Base-by-base conservation (phyloP, 768 basidiomycete genomes). In the Kockovaella imperatae region DNA sequence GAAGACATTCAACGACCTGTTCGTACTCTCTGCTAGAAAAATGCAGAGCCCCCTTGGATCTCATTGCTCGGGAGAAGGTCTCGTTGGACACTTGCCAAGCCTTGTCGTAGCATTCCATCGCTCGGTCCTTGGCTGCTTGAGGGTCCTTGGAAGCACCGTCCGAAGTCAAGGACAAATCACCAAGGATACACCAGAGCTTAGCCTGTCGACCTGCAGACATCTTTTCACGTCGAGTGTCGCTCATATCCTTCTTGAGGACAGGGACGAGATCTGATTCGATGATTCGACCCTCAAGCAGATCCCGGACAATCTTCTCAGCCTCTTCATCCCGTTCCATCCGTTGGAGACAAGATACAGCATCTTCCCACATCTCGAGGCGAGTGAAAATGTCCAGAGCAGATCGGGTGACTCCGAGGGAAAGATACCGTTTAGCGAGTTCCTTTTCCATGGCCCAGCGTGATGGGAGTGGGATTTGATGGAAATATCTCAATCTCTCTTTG, bases 291-390 rank as follows among this genome's bases (percentile, higher is more conserved):
- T 83, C 83, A 23, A 97, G 73, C 8, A 99, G 74, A 65, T 93
- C 89, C 20, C 79, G 78, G 31, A 97, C 87, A 67, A 99, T 80
- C 2, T 74, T 69, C 50, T 88, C 77, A 4, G 83, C 95, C 64
- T 80, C 82, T 45, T 87, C 86, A 8, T 78, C 79, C 56, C 79
- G 75, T 56, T 93, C 90, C 73, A 91, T 77, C 15, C 81, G 75
- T 51, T 83, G 81, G 76, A 84, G 87, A 71, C 93, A 97, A 53
- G 78, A 77, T 35, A 89, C 88, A 6, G 87, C 90, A 55, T 96
- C 87, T 73, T 95, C 95, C 91, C 91, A 99, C 89, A 96, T 89
- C 73, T 97, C 90, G 52, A 96, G 75, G 29, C 87, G 78, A 72
- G 88, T 84, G 64, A 89, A 97, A 47, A 96, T 91, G 69, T 86